These are phyloP conservation scores for Straminergon stramineum DNA, from an alignment of 225 moss, liverwort and hornwort genomes.

Conservation along the genomic window DNA sequence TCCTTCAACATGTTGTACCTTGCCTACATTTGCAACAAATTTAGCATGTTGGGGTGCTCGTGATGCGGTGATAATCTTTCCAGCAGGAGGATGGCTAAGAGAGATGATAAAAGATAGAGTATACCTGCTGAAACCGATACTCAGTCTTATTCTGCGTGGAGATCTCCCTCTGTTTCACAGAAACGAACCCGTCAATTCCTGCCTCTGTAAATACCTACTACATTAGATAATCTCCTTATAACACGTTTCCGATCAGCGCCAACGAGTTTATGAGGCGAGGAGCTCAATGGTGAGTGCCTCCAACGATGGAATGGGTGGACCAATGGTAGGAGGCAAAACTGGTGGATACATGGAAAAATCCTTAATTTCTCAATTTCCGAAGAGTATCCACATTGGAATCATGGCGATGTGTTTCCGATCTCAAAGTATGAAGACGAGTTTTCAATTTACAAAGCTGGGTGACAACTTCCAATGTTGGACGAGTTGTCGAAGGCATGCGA, in stretches of 20 bases:
- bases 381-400: not conserved
- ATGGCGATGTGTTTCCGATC: not conserved
- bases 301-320: not conserved
- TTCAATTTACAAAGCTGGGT: not conserved
- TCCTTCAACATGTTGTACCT: slow-evolving; percentile 79
- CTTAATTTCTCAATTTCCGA: not conserved
- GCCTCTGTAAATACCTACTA: not conserved
- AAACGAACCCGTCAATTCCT: not conserved
- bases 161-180: slow-evolving; percentile 66
- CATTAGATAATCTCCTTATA: not conserved
- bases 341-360: not conserved
- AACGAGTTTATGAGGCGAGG: not conserved
- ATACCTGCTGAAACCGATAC: slow-evolving; percentile 77
- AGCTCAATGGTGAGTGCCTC: not conserved
- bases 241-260: not conserved
- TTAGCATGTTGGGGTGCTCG: not conserved
- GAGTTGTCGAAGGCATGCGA: not conserved
- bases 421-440: not conserved
- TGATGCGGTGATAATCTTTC: not conserved
- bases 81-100: not conserved
- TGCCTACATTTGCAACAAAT: slow-evolving; percentile 34
- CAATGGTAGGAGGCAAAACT: not conserved
- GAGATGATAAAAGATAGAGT: not conserved
- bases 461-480: not conserved
- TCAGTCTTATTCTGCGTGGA: slow-evolving; percentile 57